phyloP scores from a whole-genome alignment of 1,284 basidiomycete genomes.

The Sporisorium iseilematis-ciliati region DNA sequence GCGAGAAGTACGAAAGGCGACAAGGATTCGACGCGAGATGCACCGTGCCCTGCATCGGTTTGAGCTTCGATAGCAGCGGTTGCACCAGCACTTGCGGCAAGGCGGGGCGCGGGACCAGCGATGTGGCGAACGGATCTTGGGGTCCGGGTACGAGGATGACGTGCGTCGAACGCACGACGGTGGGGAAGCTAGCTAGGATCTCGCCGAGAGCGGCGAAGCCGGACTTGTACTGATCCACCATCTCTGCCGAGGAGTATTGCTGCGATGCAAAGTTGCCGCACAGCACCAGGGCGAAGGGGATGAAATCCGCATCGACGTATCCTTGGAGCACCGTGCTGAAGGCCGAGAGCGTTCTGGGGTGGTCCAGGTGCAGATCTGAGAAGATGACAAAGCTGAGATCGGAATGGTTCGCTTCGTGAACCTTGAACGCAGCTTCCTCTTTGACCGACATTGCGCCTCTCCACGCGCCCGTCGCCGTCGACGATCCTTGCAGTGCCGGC shows the following conservation, averaged over 20 bases:
- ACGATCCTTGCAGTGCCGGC: constrained; percentile 10
- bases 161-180: constrained; percentile 82
- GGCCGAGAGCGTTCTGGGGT: constrained; percentile 82
- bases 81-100: constrained; percentile 77
- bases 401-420: constrained; percentile 66
- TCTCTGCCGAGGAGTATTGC: constrained; percentile 80
- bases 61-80: constrained; percentile 44
- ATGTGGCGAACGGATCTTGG: constrained; percentile 78
- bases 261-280: constrained; percentile 93
- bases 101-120: constrained; percentile 79
- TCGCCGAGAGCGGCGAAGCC: constrained; percentile 77
- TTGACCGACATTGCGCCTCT: constrained; percentile 84
- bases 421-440: constrained; percentile 81
- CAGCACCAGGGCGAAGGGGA: constrained; percentile 85
- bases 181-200: constrained; percentile 82
- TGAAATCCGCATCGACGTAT: constrained; percentile 85
- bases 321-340: constrained; percentile 88
- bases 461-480: constrained; percentile 21
- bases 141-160: constrained; percentile 96
- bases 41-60: constrained; percentile 31
- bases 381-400: constrained; percentile 86
- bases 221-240: constrained; percentile 81
- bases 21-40: constrained; percentile 90
- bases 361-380: constrained; percentile 95
- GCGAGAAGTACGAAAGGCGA: constrained; percentile 92